Percentiles rank a stretch among this genome's conserved stretches.
Evolutionary conservation across 352 stramenopile genomes (phyloP).

Genomic region (Blastocystis sp.): DNA sequence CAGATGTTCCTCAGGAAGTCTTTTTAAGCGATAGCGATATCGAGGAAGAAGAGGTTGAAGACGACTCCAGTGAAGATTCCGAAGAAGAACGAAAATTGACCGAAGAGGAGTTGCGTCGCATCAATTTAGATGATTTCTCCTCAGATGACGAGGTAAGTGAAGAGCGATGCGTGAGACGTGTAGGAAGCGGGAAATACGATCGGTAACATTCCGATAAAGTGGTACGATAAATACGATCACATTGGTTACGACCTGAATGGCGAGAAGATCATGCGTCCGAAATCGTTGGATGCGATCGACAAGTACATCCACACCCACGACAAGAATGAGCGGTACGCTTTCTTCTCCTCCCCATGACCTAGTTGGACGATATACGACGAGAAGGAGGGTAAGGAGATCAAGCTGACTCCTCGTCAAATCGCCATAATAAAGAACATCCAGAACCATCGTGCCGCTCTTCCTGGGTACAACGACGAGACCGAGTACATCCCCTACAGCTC

Average conservation of each 20-base stretch:
- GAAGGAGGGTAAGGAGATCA: conserved; percentile 94
- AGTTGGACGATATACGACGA: conserved; percentile 92
- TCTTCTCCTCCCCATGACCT: not conserved
- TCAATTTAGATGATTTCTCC: conserved; percentile 95
- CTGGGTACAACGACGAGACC: conserved; percentile 81
- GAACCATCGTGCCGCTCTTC: conserved; percentile 78
- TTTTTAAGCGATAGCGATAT: not conserved
- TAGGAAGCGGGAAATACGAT: conserved; percentile 89
- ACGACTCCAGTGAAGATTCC: conserved; percentile 67
- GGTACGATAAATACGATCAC: conserved; percentile 99
- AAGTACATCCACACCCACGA: conserved; percentile 65
- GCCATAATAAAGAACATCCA: conserved; percentile 95
- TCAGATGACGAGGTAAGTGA: conserved; percentile 83
- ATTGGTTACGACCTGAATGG: conserved; percentile 96
- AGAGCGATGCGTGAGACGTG: conserved; percentile 66
- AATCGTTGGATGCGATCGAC: conserved; percentile 79
- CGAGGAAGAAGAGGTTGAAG: conserved; percentile 68
- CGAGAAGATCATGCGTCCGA: conserved; percentile 86
- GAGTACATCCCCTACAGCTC: conserved; percentile 82
- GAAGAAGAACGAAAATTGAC: conserved; percentile 72
- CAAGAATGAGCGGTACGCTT: conserved; percentile 44
- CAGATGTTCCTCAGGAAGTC: not conserved
- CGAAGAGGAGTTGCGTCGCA: conserved; percentile 67
- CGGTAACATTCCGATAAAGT: conserved; percentile 93
- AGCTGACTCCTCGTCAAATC: conserved; percentile 88